Evolutionary conservation across 2,329 filamentous ascomycete genomes (phyloP), one percentile per base, ranked within the genome.

Genomic region (Sporothrix humicola): DNA sequence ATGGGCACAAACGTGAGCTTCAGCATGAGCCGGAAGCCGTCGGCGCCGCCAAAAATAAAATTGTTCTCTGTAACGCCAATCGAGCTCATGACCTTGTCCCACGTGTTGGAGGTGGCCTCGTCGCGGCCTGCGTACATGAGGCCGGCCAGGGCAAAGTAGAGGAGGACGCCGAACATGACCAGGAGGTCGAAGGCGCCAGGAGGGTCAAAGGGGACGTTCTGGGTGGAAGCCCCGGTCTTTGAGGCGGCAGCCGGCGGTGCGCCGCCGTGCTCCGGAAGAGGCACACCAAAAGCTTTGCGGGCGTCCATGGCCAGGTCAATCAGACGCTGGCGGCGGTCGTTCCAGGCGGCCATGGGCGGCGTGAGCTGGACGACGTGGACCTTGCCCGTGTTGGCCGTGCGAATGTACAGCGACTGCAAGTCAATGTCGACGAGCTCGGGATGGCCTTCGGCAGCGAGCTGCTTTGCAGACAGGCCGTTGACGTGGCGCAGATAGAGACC

Each of bases 401-500:
- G 79, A 78, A 95, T 85, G 50, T 85, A 88, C 82, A 98, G 87
- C 76, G 86, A 81, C 50, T 85, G 81, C 73, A 93, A 86, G 46
- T 86, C 85, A 75, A 97, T 85, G 80, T 94, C 91, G 72, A 86
- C 84, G 76, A 97, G 84, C 54, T 84, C 82, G 23, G 92, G 89
- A 65, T 54, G 73, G 42, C 76, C 76, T 23, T 75, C 77, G 61
- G 77, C 70, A 44, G 77, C 76, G 15, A 77, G 75, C 44, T 78
- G 71, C 17, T 73, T 63, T 23, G 84, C 83, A 73, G 87, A 83
- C 61, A 93, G 84, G 17, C 85, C 81, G 79, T 84, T 85, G 84
- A 90, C 94, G 81, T 94, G 88, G 76, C 90, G 90, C n/a, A 97
- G 88, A 82, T 95, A 97, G 79, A 92, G 87, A 73, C 88, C 84